Evolutionary conservation across 805 yeast species (phyloP), one percentile per base, ranked within the genome.

Genomic region (Starmera dryadoides): DNA sequence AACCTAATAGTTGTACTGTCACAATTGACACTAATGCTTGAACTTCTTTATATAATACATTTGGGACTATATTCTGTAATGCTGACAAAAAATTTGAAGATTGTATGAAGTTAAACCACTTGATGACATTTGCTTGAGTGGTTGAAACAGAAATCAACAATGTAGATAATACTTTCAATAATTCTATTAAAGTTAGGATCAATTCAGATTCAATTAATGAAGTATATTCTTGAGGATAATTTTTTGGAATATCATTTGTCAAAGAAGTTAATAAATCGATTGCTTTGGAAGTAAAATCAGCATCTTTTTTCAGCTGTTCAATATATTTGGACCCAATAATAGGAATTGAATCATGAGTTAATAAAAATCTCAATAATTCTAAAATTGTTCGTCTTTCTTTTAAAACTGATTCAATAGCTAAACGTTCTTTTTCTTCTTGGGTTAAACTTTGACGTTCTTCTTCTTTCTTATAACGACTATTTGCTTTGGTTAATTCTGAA

Each of bases 91-190:
- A 49, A 34, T 58, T 51, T 10, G 58, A 49, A 9, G 55, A 45
- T 10, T 63, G 54, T 72, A 78, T 65, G 10, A 78, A 55, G 6
- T 59, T 48, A 48, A 81, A 80, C 93, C 93, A 84, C 9, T 59
- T 49, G 2, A 53, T 35, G 3, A 73, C 68, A 2, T 69, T 63
- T 1, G 49, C 36, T 2, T 60, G 55, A 4, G 60, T 48, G 6
- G 60, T 52, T 4, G 63, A 53, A 31, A 70, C 68, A 33, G 69
- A 60, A 15, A 68, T 48, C 11, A 72, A 45, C 7, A 69, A 37
- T 31, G 72, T 73, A 6, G 62, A 56, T 17, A 66, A 54, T 9
- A 60, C 65, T 46, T 59, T 71, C 45, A 59, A 57, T 21, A 57
- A 53, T 38, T 59, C 72, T 29, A 50, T 56, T 8, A 59, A 56